Percentiles rank a stretch among this genome's conserved stretches.
Conservation (phyloP, 345 rosid genomes). For the Populus pruinosa region DNA sequence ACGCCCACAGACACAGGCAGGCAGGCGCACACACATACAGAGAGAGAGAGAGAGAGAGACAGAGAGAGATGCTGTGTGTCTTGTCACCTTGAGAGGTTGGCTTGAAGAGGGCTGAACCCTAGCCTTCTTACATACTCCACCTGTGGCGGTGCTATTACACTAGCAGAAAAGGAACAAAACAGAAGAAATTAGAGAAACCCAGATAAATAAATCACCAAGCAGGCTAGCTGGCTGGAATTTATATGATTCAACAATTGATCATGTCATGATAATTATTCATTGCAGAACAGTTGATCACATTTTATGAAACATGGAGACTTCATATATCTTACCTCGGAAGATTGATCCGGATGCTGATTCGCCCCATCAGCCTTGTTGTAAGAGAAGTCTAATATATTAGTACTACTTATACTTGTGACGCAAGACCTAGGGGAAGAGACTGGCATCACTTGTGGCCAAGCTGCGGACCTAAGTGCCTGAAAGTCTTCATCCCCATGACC, state of each 20-base stretch:
- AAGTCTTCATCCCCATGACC: conserved; percentile 33
- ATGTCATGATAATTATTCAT: background rate
- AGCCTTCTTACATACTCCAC: conserved; percentile 46
- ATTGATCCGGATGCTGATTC: conserved; percentile 31
- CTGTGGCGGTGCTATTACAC: conserved; percentile 42
- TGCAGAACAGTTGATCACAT: too few species aligned
- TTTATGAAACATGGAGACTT: background rate
- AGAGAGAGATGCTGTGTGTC: conserved; percentile 13
- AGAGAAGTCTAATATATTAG: conserved; percentile 41
- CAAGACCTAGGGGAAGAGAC: conserved; percentile 47
- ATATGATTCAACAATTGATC: background rate
- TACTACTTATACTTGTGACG: conserved; percentile 36
- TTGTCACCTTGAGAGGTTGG: conserved; percentile 72
- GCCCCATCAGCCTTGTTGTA: conserved; percentile 19
- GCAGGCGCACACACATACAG: background rate
- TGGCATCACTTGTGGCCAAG: conserved; percentile 20
- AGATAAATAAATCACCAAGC: background rate
- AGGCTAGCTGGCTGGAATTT: background rate
- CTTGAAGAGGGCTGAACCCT: conserved; percentile 68
- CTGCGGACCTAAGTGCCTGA: conserved; percentile 2
- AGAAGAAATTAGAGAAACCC: background rate
- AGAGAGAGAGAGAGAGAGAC: conserved; percentile 4
- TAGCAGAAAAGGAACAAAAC: background rate
- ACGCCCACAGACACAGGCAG: background rate
- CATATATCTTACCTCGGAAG: conserved; percentile 34